Percentiles rank a stretch among this genome's conserved stretches.
Conservation (phyloP, 192 early-diverging fungal species). For the Allomyces macrogynus region DNA sequence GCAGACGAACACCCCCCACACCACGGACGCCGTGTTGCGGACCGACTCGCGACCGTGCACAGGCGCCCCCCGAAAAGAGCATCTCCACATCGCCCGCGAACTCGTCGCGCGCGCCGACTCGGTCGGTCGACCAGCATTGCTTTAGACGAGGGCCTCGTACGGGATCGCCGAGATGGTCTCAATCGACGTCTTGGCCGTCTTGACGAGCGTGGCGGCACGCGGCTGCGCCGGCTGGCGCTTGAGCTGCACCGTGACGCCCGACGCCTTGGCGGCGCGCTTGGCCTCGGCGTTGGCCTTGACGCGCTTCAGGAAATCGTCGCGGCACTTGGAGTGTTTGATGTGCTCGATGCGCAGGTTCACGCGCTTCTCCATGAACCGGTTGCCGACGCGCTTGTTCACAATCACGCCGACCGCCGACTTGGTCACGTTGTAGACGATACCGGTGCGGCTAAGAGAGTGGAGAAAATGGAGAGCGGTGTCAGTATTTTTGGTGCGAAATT, state of each 20-base stretch:
- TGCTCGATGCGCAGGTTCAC: constrained; percentile 97
- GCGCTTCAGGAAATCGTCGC: constrained; percentile 88
- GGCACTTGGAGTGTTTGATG: constrained; percentile 99
- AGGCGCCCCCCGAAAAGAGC: too few relatives aligned
- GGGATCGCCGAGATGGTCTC: constrained; percentile 86
- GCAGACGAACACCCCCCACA: too few relatives aligned
- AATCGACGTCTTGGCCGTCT: constrained; percentile 69
- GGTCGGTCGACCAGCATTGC: not conserved
- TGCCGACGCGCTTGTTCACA: constrained; percentile 93
- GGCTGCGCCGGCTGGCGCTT: constrained; percentile 84
- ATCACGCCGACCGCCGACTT: constrained; percentile 97
- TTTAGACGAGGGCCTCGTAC: constrained; percentile 66
- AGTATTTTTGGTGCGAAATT: too few relatives aligned
- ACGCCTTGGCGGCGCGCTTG: constrained; percentile 63
- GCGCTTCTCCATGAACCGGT: constrained; percentile 96
- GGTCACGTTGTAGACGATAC: constrained; percentile 99
- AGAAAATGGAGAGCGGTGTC: too few relatives aligned
- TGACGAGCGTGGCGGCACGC: constrained; percentile 69
- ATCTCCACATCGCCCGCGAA: too few relatives aligned
- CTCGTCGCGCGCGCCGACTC: too few relatives aligned
- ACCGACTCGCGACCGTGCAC: too few relatives aligned
- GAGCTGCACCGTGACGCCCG: constrained; percentile 49
- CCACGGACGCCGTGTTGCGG: too few relatives aligned
- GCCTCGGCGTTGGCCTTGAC: constrained; percentile 83
- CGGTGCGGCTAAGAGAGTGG: constrained; percentile 53